Evolutionary conservation across 2,329 filamentous ascomycete genomes (phyloP).

Genomic region (Verticillium nubilum): DNA sequence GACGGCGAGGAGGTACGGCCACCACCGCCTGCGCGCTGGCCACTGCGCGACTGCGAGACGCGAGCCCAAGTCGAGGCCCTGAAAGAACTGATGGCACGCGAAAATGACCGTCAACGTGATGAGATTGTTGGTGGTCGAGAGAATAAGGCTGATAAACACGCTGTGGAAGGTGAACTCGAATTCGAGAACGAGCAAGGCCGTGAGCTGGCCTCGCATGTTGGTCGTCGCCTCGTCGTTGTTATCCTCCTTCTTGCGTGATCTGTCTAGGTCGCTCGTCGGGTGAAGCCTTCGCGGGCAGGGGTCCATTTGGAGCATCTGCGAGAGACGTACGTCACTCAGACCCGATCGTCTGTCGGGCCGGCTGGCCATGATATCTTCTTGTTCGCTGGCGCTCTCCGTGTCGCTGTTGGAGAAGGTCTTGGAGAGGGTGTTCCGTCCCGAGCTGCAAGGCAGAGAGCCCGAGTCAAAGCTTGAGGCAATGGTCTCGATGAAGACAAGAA

Average conservation of each 20-base stretch:
- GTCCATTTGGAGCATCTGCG: neutral
- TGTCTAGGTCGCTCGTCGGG: neutral
- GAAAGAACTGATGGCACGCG: slow-evolving; percentile 89
- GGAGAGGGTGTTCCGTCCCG: slow-evolving; percentile 19
- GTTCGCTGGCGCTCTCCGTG: neutral
- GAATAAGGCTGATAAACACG: slow-evolving; percentile 83
- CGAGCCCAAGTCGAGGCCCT: slow-evolving; percentile 82
- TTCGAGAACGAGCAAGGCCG: slow-evolving; percentile 84
- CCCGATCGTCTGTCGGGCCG: neutral
- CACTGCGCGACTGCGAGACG: slow-evolving; percentile 73
- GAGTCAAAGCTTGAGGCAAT: slow-evolving; percentile 51
- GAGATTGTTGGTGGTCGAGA: slow-evolving; percentile 56
- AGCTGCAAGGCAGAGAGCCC: slow-evolving; percentile 4
- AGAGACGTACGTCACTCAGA: neutral
- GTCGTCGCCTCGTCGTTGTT: slow-evolving; percentile 20
- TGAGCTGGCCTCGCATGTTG: slow-evolving; percentile 54
- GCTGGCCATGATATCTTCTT: neutral
- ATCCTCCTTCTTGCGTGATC: slow-evolving; percentile 48
- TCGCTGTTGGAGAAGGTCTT: neutral
- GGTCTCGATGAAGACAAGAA: neutral
- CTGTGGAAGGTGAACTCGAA: slow-evolving; percentile 94
- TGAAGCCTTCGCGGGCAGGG: neutral
- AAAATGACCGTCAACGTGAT: slow-evolving; percentile 56
- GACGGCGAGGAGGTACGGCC: slow-evolving; percentile 70
- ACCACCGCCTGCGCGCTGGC: slow-evolving; percentile 63